A percentile compares a stretch with the other conserved stretches of the same genome.
phyloP scores from a whole-genome alignment of 768 basidiomycete species.

The Phanerochaete sordida region DNA sequence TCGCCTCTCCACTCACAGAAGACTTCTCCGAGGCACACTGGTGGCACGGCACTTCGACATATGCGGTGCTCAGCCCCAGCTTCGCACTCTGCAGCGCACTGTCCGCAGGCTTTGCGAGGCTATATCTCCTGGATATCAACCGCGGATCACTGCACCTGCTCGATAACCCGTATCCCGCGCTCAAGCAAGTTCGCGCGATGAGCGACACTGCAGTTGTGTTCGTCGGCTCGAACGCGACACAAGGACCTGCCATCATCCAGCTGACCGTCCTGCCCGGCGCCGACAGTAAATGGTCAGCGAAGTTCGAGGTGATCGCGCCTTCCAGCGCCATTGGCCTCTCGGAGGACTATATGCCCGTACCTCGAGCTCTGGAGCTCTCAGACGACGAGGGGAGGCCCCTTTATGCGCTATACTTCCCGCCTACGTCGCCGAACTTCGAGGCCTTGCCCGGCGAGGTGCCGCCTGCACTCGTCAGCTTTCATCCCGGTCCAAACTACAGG shows the following conservation, averaged over 20 bases:
- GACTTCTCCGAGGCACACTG: conserved; percentile 4
- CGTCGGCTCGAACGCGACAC: neutral
- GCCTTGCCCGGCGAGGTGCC: neutral
- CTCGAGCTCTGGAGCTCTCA: neutral
- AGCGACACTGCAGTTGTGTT: neutral
- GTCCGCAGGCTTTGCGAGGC: neutral
- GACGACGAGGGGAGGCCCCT: neutral
- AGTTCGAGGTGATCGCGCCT: neutral
- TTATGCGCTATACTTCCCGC: neutral
- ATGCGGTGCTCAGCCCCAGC: neutral
- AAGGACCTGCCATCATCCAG: neutral
- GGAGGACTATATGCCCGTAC: neutral
- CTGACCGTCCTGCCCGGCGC: neutral
- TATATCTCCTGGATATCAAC: neutral
- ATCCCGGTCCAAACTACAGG: neutral
- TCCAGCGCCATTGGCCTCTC: neutral
- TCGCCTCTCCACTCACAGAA: neutral
- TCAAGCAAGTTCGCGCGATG: neutral
- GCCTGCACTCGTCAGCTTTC: neutral
- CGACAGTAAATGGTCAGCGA: neutral
- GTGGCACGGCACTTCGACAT: neutral
- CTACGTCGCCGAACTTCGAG: neutral
- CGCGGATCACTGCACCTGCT: neutral
- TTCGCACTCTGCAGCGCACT: neutral
- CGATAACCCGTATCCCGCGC: neutral